A percentile compares a stretch with the other conserved stretches of the same genome.
Evolutionary conservation across 805 yeast genomes (phyloP).

Genomic region (Komagataella pseudopastoris): DNA sequence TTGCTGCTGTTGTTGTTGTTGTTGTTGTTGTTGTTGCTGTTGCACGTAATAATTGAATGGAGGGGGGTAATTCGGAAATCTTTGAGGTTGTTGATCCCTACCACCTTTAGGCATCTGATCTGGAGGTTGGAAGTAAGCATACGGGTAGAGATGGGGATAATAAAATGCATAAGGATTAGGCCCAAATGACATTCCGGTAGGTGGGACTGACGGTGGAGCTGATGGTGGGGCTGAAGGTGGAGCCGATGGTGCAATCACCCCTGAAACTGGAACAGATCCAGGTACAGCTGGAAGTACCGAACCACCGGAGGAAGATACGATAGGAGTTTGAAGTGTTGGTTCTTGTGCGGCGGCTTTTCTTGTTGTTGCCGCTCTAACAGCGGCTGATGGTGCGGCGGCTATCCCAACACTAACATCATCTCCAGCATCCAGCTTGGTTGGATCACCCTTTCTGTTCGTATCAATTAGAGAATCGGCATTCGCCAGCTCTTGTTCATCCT

Average conservation of each 20-base stretch:
- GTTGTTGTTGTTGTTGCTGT: conserved; percentile 1
- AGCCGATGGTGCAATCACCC: neutral
- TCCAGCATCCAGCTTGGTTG: neutral
- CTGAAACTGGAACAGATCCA: neutral
- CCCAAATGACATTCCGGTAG: neutral
- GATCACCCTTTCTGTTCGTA: neutral
- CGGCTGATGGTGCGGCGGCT: neutral
- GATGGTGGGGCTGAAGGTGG: conserved; percentile 1
- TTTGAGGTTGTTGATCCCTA: neutral
- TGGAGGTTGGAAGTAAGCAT: neutral
- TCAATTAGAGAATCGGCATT: neutral
- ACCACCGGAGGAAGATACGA: neutral
- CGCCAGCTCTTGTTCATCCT: neutral
- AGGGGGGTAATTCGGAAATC: conserved; percentile 1
- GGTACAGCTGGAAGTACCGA: neutral
- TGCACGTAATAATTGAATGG: neutral
- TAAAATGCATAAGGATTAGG: neutral
- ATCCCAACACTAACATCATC: neutral
- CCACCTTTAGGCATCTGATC: neutral
- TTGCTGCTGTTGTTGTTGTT: neutral
- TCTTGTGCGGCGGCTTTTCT: neutral
- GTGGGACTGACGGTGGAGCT: conserved; percentile 1
- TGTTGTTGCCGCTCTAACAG: neutral
- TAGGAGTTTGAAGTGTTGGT: neutral
- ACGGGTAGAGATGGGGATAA: neutral